Evolutionary conservation across 2,329 filamentous ascomycete species (phyloP).

Genomic region (Davidsoniella neocaledoniae): DNA sequence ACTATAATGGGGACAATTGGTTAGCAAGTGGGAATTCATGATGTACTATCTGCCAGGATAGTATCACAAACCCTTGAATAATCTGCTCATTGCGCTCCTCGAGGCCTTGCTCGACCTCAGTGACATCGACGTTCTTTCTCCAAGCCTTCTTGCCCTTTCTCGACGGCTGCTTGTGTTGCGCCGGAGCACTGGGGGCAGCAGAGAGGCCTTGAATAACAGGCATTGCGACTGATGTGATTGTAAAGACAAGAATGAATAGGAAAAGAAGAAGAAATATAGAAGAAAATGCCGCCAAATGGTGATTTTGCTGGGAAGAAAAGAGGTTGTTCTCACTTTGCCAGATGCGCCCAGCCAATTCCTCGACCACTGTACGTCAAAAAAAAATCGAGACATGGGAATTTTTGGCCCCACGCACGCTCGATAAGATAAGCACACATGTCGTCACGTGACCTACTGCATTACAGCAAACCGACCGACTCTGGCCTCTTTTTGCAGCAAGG

Average conservation of each 20-base stretch:
- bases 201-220: slow-evolving; percentile 33
- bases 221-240: slow-evolving; percentile 23
- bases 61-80: slow-evolving; percentile 59
- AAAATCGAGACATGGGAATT: slow-evolving; percentile 5
- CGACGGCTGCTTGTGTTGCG: slow-evolving; percentile 74
- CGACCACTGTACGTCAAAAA: not conserved
- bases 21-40: slow-evolving; percentile 6
- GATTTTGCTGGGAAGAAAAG: too few relatives aligned
- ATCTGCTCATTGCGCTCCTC: slow-evolving; percentile 76
- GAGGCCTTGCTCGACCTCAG: slow-evolving; percentile 68
- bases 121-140: slow-evolving; percentile 94
- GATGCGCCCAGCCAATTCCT: too few relatives aligned
- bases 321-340: too few relatives aligned
- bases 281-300: not conserved
- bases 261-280: slow-evolving; percentile 9
- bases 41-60: not conserved
- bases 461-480: too few relatives aligned
- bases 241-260: slow-evolving; percentile 1
- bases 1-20: slow-evolving; percentile 26
- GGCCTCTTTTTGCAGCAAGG: too few relatives aligned
- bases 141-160: slow-evolving; percentile 97
- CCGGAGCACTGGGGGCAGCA: slow-evolving; percentile 44
- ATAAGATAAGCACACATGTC: slow-evolving; percentile 9
- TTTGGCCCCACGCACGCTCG: slow-evolving; percentile 10
- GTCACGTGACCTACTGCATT: slow-evolving; percentile 3